Percentiles rank a stretch among this genome's conserved stretches.
phyloP scores from a whole-genome alignment of 306 rosid species.

The Cyamopsis tetragonoloba region DNA sequence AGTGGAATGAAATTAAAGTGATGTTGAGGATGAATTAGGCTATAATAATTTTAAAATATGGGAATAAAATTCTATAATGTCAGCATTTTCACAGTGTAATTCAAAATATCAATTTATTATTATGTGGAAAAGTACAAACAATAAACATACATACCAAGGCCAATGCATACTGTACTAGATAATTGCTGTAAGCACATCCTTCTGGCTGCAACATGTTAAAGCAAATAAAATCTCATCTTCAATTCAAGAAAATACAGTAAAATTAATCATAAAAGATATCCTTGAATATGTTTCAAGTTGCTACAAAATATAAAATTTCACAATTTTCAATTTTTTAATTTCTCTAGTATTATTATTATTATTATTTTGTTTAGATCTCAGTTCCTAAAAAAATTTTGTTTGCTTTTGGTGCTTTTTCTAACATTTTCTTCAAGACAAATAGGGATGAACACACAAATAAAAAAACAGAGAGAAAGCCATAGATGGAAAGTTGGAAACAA shows the following conservation, averaged over 20 bases:
- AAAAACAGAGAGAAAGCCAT: too few relatives aligned
- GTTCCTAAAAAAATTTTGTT: too few relatives aligned
- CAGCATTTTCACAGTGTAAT: not conserved
- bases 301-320: too few relatives aligned
- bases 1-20: not conserved
- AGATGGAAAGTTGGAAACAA: too few relatives aligned
- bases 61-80: not conserved
- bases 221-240: conserved; percentile 18
- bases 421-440: too few relatives aligned
- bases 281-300: too few relatives aligned
- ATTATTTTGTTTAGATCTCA: too few relatives aligned
- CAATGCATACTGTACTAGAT: conserved; percentile 85
- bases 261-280: not conserved
- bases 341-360: too few relatives aligned
- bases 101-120: not conserved
- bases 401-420: too few relatives aligned
- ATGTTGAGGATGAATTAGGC: not conserved
- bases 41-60: not conserved
- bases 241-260: not conserved
- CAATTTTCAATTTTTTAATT: too few relatives aligned
- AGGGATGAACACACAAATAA: too few relatives aligned
- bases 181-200: conserved; percentile 76
- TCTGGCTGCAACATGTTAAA: conserved; percentile 74
- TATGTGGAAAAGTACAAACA: not conserved
- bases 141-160: conserved; percentile 64